Percentiles rank a stretch among this genome's conserved stretches.
These are phyloP conservation scores for Mortierella sp. DNA, from an alignment of 371 early-diverging fungal genomes.

Conservation along the genomic window DNA sequence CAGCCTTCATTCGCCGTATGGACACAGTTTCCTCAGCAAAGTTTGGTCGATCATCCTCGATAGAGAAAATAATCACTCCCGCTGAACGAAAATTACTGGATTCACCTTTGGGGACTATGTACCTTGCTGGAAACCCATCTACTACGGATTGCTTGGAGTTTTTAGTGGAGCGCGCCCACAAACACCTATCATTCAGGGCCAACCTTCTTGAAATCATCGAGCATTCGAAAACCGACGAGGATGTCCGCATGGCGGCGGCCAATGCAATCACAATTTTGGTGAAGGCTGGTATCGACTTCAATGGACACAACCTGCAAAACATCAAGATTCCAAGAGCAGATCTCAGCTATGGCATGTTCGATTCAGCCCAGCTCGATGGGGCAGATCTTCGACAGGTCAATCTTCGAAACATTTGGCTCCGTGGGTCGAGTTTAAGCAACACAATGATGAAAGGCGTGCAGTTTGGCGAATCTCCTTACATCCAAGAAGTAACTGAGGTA, in stretches of 20 bases:
- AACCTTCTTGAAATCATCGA: not conserved
- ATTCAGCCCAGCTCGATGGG: not conserved
- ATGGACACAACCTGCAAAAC: not conserved
- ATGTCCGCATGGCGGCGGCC: not conserved
- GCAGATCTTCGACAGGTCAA: not conserved
- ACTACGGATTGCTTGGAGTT: conserved; percentile 6
- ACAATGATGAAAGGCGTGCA: not conserved
- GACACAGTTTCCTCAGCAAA: no score
- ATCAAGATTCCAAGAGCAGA: conserved; percentile 6
- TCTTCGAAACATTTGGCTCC: not conserved
- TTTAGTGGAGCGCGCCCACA: not conserved
- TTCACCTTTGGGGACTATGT: not conserved
- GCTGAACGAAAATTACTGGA: not conserved
- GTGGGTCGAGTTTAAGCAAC: not conserved
- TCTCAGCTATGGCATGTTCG: not conserved
- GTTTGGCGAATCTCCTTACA: not conserved
- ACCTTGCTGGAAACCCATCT: not conserved
- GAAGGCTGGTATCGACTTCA: not conserved
- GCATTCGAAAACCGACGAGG: not conserved
- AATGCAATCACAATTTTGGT: conserved; percentile 13
- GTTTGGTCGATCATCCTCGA: no score
- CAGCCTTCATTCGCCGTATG: not conserved
- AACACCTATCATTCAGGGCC: not conserved
- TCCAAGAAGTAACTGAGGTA: no score
- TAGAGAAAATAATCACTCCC: not conserved